Percentiles rank a stretch among this genome's conserved stretches.
Conservation (phyloP, 306 rosid species). For the Gastrolobium villosum region DNA sequence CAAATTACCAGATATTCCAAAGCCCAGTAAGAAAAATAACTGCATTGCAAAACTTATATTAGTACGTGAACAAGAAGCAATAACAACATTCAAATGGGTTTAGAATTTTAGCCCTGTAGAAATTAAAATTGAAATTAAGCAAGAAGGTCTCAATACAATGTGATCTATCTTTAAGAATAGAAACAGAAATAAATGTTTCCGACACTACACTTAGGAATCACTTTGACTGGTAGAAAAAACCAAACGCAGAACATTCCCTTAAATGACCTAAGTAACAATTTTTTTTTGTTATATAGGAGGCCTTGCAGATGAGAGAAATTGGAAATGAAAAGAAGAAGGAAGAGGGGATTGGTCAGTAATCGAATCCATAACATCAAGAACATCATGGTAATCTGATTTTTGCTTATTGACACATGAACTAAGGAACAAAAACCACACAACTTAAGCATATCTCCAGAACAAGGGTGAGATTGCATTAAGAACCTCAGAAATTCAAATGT, state of each 20-base stretch:
- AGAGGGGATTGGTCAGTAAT: too few relatives aligned
- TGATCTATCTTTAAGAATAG: not conserved
- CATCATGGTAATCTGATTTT: not conserved
- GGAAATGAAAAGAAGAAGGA: too few relatives aligned
- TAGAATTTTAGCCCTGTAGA: not conserved
- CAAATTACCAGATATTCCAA: conserved; percentile 67
- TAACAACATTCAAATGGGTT: conserved; percentile 8
- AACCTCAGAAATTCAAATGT: too few relatives aligned
- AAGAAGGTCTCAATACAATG: not conserved
- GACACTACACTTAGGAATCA: not conserved
- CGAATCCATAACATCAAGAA: not conserved
- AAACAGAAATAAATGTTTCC: not conserved
- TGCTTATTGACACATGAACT: not conserved
- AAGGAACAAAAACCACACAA: not conserved
- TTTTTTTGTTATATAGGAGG: too few relatives aligned
- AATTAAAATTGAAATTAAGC: not conserved
- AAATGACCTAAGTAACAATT: not conserved
- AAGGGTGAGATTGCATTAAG: too few relatives aligned
- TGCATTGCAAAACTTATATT: conserved; percentile 52
- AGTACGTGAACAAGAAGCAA: not conserved
- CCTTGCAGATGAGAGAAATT: too few relatives aligned
- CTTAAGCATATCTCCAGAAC: not conserved
- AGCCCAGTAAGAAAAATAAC: conserved; percentile 56
- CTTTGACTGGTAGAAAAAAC: not conserved
- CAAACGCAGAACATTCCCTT: not conserved